Evolutionary conservation across 2,329 filamentous ascomycete genomes (phyloP).

Genomic region (Penicillium paneum): DNA sequence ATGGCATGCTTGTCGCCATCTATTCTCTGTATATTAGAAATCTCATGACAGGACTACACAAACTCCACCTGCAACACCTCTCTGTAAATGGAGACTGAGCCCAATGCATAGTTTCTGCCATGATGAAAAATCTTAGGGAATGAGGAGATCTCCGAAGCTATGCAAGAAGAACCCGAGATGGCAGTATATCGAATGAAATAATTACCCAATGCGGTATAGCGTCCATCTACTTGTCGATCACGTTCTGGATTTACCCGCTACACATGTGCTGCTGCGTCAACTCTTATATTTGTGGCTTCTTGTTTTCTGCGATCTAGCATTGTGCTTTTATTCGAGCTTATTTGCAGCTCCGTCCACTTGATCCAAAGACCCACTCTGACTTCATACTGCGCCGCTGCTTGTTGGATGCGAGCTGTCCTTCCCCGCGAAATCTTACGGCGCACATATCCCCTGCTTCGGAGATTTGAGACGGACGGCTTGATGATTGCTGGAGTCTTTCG

Average conservation of each 20-base stretch:
- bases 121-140: not conserved
- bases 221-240: constrained; percentile 29
- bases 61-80: not conserved
- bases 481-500: constrained; percentile 35
- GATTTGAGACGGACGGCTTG: constrained; percentile 32
- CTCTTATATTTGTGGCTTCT: constrained; percentile 6
- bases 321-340: constrained; percentile 4
- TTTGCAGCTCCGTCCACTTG: not conserved
- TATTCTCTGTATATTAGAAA: constrained; percentile 25
- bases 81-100: not conserved
- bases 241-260: constrained; percentile 24
- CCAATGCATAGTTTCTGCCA: not conserved
- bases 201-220: constrained; percentile 32
- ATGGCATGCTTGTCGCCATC: constrained; percentile 11
- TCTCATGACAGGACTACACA: constrained; percentile 1
- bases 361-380: not conserved
- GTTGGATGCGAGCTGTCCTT: constrained; percentile 32
- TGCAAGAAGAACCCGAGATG: not conserved
- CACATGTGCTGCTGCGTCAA: constrained; percentile 8
- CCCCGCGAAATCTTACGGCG: constrained; percentile 31
- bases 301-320: constrained; percentile 8
- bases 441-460: constrained; percentile 19
- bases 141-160: not conserved
- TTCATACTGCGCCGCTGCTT: constrained; percentile 17
- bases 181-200: not conserved